Evolutionary conservation across 2,329 filamentous ascomycete genomes (phyloP), one percentile per base, ranked within the genome.

Genomic region (Colletotrichum eremochloae): DNA sequence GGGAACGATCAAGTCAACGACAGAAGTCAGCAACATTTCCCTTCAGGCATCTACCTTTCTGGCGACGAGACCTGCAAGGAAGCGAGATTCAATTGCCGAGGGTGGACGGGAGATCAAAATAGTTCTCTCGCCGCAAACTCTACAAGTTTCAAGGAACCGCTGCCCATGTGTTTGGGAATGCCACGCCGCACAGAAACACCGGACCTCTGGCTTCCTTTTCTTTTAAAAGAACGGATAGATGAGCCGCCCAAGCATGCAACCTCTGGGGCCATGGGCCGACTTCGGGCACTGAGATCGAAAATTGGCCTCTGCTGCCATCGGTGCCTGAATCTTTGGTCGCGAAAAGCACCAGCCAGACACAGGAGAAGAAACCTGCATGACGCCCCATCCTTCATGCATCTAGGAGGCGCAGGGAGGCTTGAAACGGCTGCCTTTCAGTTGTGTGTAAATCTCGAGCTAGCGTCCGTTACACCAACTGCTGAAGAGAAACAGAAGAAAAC

Each of bases 391-490:
- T 68, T 68, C 58, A 71, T 71, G 68, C 68, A 63, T 24, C 52
- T 52, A 38, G 36, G 64, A 71, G 64, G 68, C 57, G 68, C 68
- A 71, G 68, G 52, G 57, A 44, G 55, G 64, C 68, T 71, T 71
- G 68, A 71, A 71, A 71, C 68, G 50, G 31, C 33, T 50, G 60
- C 15, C 40, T 68, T 63, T 50, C 56, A 55, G 44, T 60, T 58
- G n/a, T 33, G 52, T 57, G 24, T 24, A 24, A 24, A n/a, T 58
- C 15, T 57, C 42, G 44, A 24, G 66, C 48, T 55, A 42, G 38
- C 14, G 36, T 56, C 38, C 18, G 24, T 31, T 48, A 20, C 60
- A 50, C 44, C 24, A n/a, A n/a, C 46, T 42, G 58, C 58, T 46
- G 58, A 46, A 61, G 50, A 18, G 29, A 18, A 18, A 48, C 15